Percentiles rank a stretch among this genome's conserved stretches.
Evolutionary conservation across 176 grass and related monocot genomes (phyloP).

Genomic region (Carex pumila): DNA sequence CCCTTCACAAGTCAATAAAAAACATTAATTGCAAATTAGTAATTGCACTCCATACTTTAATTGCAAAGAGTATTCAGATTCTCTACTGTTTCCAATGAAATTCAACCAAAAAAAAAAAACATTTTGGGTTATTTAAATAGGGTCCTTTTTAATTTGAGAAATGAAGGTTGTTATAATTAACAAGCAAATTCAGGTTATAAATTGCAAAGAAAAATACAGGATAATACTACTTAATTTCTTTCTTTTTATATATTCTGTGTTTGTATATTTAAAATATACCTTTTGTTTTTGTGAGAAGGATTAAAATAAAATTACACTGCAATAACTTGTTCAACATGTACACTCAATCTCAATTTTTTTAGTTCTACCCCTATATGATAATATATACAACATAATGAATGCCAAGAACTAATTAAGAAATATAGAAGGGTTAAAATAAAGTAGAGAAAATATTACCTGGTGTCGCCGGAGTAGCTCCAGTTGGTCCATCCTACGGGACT

Average conservation of each 20-base stretch:
- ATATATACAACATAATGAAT: neutral
- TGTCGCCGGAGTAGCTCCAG: conserved; percentile 45
- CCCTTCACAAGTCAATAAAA: conserved; percentile 21
- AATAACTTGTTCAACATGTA: too few species aligned
- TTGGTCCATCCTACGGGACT: conserved; percentile 39
- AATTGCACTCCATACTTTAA: neutral
- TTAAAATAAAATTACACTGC: too few species aligned
- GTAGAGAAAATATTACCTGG: conserved; percentile 27
- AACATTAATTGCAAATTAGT: neutral
- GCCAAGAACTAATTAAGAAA: neutral
- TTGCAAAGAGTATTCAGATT: neutral
- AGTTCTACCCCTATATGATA: neutral
- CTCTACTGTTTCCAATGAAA: neutral
- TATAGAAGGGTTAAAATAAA: neutral
- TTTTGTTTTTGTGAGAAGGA: too few species aligned
- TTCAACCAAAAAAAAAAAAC: neutral
- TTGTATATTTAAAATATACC: too few species aligned
- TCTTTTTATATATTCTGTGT: neutral
- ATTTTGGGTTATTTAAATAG: neutral
- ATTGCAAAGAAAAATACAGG: neutral
- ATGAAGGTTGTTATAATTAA: neutral
- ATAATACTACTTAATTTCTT: neutral
- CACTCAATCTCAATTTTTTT: too few species aligned
- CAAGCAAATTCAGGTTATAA: neutral
- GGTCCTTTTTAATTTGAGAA: neutral